Evolutionary conservation across 441 rosid species (phyloP).

Genomic region (Daphne laureola): DNA sequence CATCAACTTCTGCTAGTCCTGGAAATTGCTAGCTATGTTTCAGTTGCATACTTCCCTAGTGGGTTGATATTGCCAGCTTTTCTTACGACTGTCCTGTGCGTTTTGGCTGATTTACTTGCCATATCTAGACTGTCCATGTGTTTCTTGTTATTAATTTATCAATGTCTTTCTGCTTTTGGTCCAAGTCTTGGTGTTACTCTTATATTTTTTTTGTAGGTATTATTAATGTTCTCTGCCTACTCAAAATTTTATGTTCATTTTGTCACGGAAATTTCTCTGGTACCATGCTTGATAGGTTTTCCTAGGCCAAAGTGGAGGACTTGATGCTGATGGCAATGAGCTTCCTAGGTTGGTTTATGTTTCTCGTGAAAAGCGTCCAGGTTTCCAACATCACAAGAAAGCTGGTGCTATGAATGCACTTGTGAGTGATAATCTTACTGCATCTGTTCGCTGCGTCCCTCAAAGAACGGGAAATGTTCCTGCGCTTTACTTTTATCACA

Average conservation of each 20-base stretch:
- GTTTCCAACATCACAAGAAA: conserved; percentile 97
- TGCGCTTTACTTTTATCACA: conserved; percentile 12
- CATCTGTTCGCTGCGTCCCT: neutral
- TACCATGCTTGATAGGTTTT: conserved; percentile 47
- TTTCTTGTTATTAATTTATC: neutral
- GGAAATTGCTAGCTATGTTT: too few species aligned
- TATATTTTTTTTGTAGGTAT: conserved; percentile 6
- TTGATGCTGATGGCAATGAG: conserved; percentile 95
- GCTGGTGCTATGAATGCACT: conserved; percentile 99
- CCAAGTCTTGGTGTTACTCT: neutral
- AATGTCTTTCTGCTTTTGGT: too few species aligned
- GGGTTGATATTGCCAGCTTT: too few species aligned
- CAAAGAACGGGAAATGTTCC: neutral
- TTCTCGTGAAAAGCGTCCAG: conserved; percentile 98
- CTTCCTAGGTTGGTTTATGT: conserved; percentile 93
- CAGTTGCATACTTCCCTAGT: too few species aligned
- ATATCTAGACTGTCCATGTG: too few species aligned
- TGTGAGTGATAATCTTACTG: conserved; percentile 37
- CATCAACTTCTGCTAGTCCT: too few species aligned
- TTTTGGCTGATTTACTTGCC: too few species aligned
- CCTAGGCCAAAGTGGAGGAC: conserved; percentile 96
- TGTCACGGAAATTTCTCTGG: too few species aligned
- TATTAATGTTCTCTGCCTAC: neutral
- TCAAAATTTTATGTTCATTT: too few species aligned
- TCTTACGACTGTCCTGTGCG: too few species aligned